Base-by-base conservation (phyloP, 2,329 filamentous ascomycete species). In the Aspergillus sojae region DNA sequence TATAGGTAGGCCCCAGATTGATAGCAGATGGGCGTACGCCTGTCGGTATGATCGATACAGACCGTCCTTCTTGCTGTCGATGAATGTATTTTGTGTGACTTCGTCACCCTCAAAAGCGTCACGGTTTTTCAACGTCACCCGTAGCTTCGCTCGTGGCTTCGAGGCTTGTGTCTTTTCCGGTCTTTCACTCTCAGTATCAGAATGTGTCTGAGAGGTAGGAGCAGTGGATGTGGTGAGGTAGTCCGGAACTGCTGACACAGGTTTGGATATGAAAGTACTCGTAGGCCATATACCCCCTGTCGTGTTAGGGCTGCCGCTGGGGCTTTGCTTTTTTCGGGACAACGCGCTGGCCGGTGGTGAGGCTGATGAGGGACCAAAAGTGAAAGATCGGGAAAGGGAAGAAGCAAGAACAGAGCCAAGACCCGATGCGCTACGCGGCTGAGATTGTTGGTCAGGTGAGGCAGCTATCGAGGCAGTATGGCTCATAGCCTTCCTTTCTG, bases 1-100 rank as follows among this genome's bases (percentile, higher is more conserved):
- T 26, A 85, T 79, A 14, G 82, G 77, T 12, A 89, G 68, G 14
- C 82, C 82, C 87, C 87, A 89, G 10, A 84, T 81, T n/a, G 82
- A 83, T 5, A 89, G 79, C 61, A 87, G 78, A 55, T 87, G 78
- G 4, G 87, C 85, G 73, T 89, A 89, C 52, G 82, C 79, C 57
- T 79, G 75, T 48, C 86, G 82, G 77, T 88, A 90, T 2, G 81
- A 78, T 7, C 75, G 76, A 67, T 84, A 85, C 50, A 84, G 77
- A 67, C 73, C 75, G 23, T 81, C 79, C 52, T 84, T 80, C 11
- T 77, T 77, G 52, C 78, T 77, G 50, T 87, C 81, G 6, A 88
- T 75, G 23, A 89, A 74, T 14, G 83, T 79, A 21, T 79, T 74
- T 59, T 79, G 79, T 3, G 80, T 74, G 58, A 78, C 75, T 14